Evolutionary conservation across 257 asterid genomes (phyloP), one percentile per base, ranked within the genome.

Genomic region (Solanum gracilifrons): DNA sequence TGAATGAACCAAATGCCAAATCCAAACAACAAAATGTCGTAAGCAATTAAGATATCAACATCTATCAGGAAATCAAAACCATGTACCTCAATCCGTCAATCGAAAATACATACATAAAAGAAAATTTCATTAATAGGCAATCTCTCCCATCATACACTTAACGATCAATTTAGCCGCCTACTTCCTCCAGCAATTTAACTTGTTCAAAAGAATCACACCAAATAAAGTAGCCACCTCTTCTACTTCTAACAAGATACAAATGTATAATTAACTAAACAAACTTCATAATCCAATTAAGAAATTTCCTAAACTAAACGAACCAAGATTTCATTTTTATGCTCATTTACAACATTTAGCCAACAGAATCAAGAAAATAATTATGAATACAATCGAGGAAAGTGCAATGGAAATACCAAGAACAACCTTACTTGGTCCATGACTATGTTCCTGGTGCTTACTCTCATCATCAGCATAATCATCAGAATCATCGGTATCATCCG

Each of bases 321-420:
- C 58, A 74, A 55, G 85, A 80, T 27, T 80, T 29, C 64, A 29
- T 80, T 29, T 79, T 80, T 80, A 29, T 29, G 64, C 46, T 95
- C 93, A 95, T 95, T 89, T 97, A 95, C 99, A 96, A 71, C 99
- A 96, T 88, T 92, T 97, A 29, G 97, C 90, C 83, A 94, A 91
- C 82, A 93, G 88, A 90, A 97, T 91, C 96, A 96, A 92, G 98
- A 97, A 97, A 90, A 97, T 89, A 73, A 97, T 97, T 36, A 97
- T 91, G 86, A 96, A 96, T 25, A 96, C 96, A 88, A 97, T 93
- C 4, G 97, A 92, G n/a, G 99, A 96, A 32, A 97, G 95, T 82
- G 94, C 97, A 89, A 97, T 96, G 3, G 99, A 96, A 88, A 96
- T 91, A 33, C 98, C 99, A 88, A 97, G 98, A 90, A 97, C 99